Base-by-base conservation (phyloP, 768 basidiomycete species). In the Pisolithus tinctorius region DNA sequence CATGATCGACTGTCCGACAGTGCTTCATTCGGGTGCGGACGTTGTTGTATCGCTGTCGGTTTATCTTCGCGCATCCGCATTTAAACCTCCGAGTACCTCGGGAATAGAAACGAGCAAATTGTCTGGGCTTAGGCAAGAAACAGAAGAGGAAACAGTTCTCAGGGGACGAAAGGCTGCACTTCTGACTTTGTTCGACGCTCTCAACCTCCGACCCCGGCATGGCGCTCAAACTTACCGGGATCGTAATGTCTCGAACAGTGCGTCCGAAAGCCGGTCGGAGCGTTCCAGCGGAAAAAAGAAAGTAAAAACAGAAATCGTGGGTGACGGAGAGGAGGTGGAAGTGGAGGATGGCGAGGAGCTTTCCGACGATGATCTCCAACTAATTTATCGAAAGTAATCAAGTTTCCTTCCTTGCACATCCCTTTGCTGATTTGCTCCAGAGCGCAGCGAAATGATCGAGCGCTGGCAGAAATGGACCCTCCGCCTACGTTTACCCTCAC, bases 301-400 rank as follows among this genome's bases (percentile, higher is more conserved):
- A 66, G 71, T 59, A 8, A 74, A 68, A 50, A 85, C 73, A 7
- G 87, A 90, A 63, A 74, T 86, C n/a, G 80, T 87, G 1, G 86
- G 86, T 2, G 85, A 89, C 54, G 84, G 81, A 3, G 89, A 90
- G 64, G 88, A 87, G 57, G 82, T 86, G 6, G 89, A 90, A 58
- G 85, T 87, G 11, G 92, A 92, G 51, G 84, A 92, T 50, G 82
- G 77, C 2, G 90, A 93, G 62, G 87, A 90, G 52, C 70, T 95
- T 44, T 81, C 82, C 7, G 85, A 88, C 53, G 83, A 86, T 59
- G 86, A 94, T 56, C 70, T 96, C 49, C 80, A 87, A 58, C 65
- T 82, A 42, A 95, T 97, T 38, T 96, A 93, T 61, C 82, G 82
- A 63, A 89, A 80, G 93, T 93, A 54, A 42, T n/a, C 9, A 34